Evolutionary conservation across 169 alveolate genomes (phyloP).

Genomic region (Cryptosporidium parvum): DNA sequence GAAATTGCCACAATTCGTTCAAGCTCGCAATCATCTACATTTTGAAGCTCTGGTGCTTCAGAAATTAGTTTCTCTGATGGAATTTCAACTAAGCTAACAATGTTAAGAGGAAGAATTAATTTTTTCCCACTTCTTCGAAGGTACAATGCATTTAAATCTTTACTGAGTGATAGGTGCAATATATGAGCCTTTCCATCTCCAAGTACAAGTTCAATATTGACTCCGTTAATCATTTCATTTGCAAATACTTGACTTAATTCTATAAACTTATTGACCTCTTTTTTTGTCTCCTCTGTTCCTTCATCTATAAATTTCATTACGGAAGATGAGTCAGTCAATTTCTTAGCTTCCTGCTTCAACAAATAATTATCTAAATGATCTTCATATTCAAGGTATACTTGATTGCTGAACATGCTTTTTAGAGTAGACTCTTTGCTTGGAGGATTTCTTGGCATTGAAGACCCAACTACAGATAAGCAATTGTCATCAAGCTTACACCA

Average conservation of each 20-base stretch:
- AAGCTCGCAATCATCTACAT: conserved; percentile 61
- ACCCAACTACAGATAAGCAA: neutral
- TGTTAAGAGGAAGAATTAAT: conserved; percentile 44
- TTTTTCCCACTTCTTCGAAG: conserved; percentile 73
- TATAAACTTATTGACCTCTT: conserved; percentile 24
- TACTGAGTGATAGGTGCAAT: conserved; percentile 53
- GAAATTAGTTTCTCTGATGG: conserved; percentile 46
- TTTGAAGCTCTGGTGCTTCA: conserved; percentile 61
- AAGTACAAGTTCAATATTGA: conserved; percentile 40
- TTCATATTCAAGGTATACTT: conserved; percentile 48
- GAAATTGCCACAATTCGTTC: conserved; percentile 61
- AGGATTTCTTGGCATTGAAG: neutral
- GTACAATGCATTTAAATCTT: conserved; percentile 45
- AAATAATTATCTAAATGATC: conserved; percentile 23
- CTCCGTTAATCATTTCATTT: conserved; percentile 73
- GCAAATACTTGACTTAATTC: conserved; percentile 26
- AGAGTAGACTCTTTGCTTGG: neutral
- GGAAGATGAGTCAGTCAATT: conserved; percentile 27
- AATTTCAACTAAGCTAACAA: conserved; percentile 39
- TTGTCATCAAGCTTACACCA: conserved; percentile 59
- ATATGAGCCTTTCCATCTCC: conserved; percentile 74
- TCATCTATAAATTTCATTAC: conserved; percentile 49
- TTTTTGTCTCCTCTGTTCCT: conserved; percentile 27
- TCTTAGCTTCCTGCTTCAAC: conserved; percentile 51
- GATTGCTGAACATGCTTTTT: neutral